phyloP scores from a whole-genome alignment of 306 rosid species.

The Pyrus betulifolia region DNA sequence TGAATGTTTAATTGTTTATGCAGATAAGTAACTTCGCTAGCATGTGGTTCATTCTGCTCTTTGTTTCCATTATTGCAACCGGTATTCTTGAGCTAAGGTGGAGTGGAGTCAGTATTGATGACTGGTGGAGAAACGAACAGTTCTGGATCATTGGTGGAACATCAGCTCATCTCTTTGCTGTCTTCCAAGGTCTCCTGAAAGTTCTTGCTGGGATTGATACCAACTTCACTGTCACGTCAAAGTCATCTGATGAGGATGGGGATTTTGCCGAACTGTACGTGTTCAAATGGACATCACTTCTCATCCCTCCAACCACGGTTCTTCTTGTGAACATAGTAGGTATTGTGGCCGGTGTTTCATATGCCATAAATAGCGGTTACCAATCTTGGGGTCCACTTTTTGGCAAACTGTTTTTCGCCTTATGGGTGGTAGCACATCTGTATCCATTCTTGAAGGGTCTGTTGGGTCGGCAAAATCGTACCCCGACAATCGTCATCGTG shows the following conservation, averaged over 20 bases:
- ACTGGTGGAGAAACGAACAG: conserved; percentile 99
- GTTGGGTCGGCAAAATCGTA: conserved; percentile 77
- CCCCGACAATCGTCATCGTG: conserved; percentile 85
- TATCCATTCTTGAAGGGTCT: conserved; percentile 97
- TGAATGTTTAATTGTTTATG: conserved; percentile 9
- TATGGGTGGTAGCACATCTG: conserved; percentile 91
- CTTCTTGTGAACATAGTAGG: conserved; percentile 75
- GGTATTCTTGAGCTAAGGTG: conserved; percentile 98
- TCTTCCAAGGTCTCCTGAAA: conserved; percentile 91
- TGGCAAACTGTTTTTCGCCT: conserved; percentile 76
- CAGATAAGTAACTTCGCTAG: conserved; percentile 99
- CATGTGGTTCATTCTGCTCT: conserved; percentile 97
- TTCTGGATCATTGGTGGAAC: conserved; percentile 99
- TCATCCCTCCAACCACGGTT: conserved; percentile 88
- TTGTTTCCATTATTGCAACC: conserved; percentile 78
- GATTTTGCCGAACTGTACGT: conserved; percentile 87
- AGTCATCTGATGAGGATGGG: conserved; percentile 86
- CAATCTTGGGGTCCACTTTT: conserved; percentile 95
- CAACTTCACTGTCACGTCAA: conserved; percentile 87
- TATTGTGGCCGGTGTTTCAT: conserved; percentile 87
- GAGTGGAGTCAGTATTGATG: conserved; percentile 98
- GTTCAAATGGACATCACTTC: conserved; percentile 92
- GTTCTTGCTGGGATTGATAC: conserved; percentile 95
- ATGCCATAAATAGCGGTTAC: conserved; percentile 82
- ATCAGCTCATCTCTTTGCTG: conserved; percentile 94